Conservation (phyloP, 768 basidiomycete genomes). For the Phlebiopsis gigantea region DNA sequence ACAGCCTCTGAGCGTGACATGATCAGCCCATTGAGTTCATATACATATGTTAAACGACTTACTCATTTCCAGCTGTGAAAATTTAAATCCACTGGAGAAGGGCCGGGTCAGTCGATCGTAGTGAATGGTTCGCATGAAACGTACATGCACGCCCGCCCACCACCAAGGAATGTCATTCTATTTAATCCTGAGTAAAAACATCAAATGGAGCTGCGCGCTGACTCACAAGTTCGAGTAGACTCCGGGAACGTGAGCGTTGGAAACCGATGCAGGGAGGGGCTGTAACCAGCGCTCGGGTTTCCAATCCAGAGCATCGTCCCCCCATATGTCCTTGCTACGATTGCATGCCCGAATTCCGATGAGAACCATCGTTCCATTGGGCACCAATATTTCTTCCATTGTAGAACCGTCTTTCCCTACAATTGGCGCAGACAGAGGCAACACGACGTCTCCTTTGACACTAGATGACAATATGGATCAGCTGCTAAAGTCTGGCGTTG, state of each 20-base stretch:
- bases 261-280: slow-evolving; percentile 14
- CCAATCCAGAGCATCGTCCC: slow-evolving; percentile 51
- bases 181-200: not conserved
- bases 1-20: slow-evolving; percentile 10
- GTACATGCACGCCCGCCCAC: slow-evolving; percentile 4
- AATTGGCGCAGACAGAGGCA: slow-evolving; percentile 53
- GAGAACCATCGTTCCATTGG: slow-evolving; percentile 41
- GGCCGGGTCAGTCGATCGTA: not conserved
- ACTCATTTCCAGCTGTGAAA: slow-evolving; percentile 25
- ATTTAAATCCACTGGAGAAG: slow-evolving; percentile 17
- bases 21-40: too few relatives aligned
- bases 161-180: slow-evolving; percentile 8
- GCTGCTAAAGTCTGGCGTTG: too few relatives aligned
- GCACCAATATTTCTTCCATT: slow-evolving; percentile 36
- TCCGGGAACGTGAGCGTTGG: slow-evolving; percentile 17
- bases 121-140: not conserved
- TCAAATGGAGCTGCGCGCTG: not conserved
- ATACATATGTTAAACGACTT: not conserved
- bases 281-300: slow-evolving; percentile 61
- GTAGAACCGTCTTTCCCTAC: slow-evolving; percentile 34
- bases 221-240: slow-evolving; percentile 19
- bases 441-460: slow-evolving; percentile 39
- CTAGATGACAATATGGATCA: not conserved
- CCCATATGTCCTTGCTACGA: slow-evolving; percentile 53
- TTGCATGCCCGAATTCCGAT: slow-evolving; percentile 45